A percentile compares a stretch with the other conserved stretches of the same genome.
Evolutionary conservation across 176 grass and related monocot genomes (phyloP).

Genomic region (Metroxylon sagu): DNA sequence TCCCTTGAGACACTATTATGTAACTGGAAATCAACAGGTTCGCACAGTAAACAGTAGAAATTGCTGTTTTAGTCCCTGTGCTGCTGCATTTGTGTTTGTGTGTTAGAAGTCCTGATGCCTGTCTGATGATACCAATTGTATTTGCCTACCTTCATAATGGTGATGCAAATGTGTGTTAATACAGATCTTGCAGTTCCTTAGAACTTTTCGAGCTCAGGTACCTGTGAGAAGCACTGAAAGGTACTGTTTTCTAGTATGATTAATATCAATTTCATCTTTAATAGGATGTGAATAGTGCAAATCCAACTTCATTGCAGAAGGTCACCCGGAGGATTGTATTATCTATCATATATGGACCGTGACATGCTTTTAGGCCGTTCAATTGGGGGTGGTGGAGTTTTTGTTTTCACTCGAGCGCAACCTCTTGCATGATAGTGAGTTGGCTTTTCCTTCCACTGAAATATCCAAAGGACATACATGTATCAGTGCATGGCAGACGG

Average conservation of each 20-base stretch:
- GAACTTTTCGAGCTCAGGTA: constrained; percentile 76
- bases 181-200: constrained; percentile 86
- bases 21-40: too few relatives aligned
- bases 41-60: too few relatives aligned
- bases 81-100: too few relatives aligned
- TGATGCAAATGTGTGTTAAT: constrained; percentile 10
- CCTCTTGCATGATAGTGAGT: constrained; percentile 41
- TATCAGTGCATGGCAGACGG: too few relatives aligned
- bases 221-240: constrained; percentile 60
- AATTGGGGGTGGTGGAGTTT: constrained; percentile 66
- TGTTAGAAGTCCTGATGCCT: too few relatives aligned
- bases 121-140: too few relatives aligned
- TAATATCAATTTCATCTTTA: neutral
- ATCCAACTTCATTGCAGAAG: constrained; percentile 38
- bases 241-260: constrained; percentile 20
- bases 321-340: constrained; percentile 89
- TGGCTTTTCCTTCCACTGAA: too few relatives aligned
- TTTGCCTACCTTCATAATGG: too few relatives aligned
- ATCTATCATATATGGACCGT: constrained; percentile 78
- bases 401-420: constrained; percentile 85
- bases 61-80: too few relatives aligned
- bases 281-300: constrained; percentile 10
- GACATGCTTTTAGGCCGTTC: constrained; percentile 91
- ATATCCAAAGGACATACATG: too few relatives aligned
- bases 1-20: too few relatives aligned